These are phyloP conservation scores for Starmerella khaoyaiensis DNA, from an alignment of 805 yeast species.

Conservation along the genomic window DNA sequence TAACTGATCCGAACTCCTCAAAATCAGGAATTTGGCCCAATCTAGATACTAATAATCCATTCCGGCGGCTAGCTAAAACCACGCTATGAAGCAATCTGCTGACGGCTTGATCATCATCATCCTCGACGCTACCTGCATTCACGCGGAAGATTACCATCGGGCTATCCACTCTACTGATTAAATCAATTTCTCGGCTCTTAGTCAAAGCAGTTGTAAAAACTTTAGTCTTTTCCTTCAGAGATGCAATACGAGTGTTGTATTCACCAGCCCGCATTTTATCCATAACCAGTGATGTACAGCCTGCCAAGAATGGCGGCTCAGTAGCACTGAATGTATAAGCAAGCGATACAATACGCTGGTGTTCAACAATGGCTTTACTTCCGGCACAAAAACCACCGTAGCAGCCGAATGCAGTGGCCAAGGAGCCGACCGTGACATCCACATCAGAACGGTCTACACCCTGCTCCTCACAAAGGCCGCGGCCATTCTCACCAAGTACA, in stretches of 20 bases:
- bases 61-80: constrained; percentile 41
- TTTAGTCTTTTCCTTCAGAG: constrained; percentile 18
- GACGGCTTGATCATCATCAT: constrained; percentile 29
- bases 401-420: constrained; percentile 69
- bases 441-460: constrained; percentile 54
- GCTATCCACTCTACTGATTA: constrained; percentile 47
- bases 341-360: constrained; percentile 78
- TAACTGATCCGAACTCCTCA: constrained; percentile 58
- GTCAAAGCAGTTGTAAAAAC: constrained; percentile 13
- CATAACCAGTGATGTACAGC: constrained; percentile 21
- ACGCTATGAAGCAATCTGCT: constrained; percentile 56
- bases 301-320: constrained; percentile 80
- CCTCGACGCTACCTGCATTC: constrained; percentile 28
- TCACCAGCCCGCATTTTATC: constrained; percentile 25
- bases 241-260: constrained; percentile 22
- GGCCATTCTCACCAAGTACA: constrained; percentile 69
- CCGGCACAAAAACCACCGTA: constrained; percentile 95
- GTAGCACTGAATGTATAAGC: constrained; percentile 93
- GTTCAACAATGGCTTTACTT: constrained; percentile 64
- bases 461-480: constrained; percentile 69
- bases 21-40: constrained; percentile 52
- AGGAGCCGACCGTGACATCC: constrained; percentile 75
- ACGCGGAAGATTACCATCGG: constrained; percentile 61
- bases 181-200: constrained; percentile 30
- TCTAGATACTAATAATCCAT: constrained; percentile 52